phyloP scores from a whole-genome alignment of 768 basidiomycete species.

The Termitomyces eurrhizus region DNA sequence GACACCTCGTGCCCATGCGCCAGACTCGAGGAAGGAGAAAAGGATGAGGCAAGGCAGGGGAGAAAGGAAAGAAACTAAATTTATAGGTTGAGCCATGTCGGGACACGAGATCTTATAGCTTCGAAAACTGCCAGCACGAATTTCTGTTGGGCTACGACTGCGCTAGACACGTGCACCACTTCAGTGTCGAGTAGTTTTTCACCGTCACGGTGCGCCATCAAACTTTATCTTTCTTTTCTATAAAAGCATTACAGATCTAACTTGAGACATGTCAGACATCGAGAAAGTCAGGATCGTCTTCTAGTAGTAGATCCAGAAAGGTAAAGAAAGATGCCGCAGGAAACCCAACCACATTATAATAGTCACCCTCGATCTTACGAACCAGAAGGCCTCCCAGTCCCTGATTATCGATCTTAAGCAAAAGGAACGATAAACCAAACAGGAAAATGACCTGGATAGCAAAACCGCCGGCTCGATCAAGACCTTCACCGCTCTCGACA shows the following conservation, averaged over 20 bases:
- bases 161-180: too few relatives aligned
- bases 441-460: constrained; percentile 71
- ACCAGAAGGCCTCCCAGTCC: constrained; percentile 80
- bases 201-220: too few relatives aligned
- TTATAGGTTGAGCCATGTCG: too few relatives aligned
- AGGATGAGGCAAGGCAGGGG: too few relatives aligned
- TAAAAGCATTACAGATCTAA: background rate
- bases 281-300: constrained; percentile 77
- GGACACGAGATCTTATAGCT: too few relatives aligned
- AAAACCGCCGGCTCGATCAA: constrained; percentile 91
- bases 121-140: too few relatives aligned
- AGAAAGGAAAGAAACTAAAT: too few relatives aligned
- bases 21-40: too few relatives aligned
- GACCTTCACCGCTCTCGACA: constrained; percentile 79
- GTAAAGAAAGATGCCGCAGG: constrained; percentile 84
- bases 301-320: constrained; percentile 61
- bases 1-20: too few relatives aligned
- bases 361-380: constrained; percentile 86
- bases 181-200: too few relatives aligned
- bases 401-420: constrained; percentile 28
- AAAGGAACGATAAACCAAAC: background rate
- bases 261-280: constrained; percentile 26
- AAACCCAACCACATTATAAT: constrained; percentile 89
- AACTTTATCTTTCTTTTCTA: background rate
- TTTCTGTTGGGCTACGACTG: too few relatives aligned